Evolutionary conservation across 1,284 basidiomycete genomes (phyloP), one percentile per base, ranked within the genome.

Genomic region (Pseudozyma thailandica): DNA sequence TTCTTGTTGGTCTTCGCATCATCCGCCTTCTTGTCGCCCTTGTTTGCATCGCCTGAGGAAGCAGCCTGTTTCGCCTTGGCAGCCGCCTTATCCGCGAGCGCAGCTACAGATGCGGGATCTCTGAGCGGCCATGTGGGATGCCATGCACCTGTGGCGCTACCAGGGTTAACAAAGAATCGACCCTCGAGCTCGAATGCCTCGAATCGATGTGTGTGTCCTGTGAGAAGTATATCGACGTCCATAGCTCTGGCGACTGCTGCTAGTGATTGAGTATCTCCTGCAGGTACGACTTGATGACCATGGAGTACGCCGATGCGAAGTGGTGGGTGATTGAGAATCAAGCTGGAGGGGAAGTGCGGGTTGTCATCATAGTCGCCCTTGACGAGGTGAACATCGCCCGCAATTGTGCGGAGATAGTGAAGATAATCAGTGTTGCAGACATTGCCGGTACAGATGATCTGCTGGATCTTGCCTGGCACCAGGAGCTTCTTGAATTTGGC

Each of bases 381-480:
- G 5, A 96, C 95, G 38, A 94, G 90, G 77, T 93, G 88, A 6
- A 98, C 91, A 79, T 98, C 96, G 9, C 91, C 90, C n/a, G 92
- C 91, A 21, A 98, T 91, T n/a, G 92, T 93, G 57, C 93, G 87
- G n/a, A 99, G 87, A 85, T 97, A 98, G 79, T 98, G 95, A 80
- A 91, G 93, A 12, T 95, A 98, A 85, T 97, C 95, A 77, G 91
- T 90, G 85, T 98, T 96, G 83, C 93, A 96, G 13, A 98, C 90
- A 82, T 98, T 98, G 46, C 95, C 96, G 0, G 95, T 98, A 83
- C 94, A 96, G 30, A 98, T 87, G 68, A 98, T 96, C 84, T 98
- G 95, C 72, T 95, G 92, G 38, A 98, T 98, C 85, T 98, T 98
- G 33, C 96, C 95, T 10, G 95, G 85, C 7, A 88, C 93, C 0